Evolutionary conservation across 2,329 filamentous ascomycete genomes (phyloP).

Genomic region (Alternaria viburni): DNA sequence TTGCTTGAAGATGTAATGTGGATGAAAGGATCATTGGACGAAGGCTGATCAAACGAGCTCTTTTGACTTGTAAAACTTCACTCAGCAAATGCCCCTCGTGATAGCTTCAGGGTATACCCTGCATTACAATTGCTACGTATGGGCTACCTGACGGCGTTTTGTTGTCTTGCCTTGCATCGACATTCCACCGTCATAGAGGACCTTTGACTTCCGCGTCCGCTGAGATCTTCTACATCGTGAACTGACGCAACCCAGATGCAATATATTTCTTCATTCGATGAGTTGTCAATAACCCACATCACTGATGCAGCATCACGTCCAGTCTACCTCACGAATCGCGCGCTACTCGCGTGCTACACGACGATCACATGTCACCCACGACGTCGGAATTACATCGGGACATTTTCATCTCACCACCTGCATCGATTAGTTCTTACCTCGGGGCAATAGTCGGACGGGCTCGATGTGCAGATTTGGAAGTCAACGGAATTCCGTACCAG

Average conservation of each 20-base stretch:
- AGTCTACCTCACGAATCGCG: background rate
- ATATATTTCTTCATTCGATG: background rate
- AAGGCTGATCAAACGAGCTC: too few species aligned
- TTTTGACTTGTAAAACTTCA: too few species aligned
- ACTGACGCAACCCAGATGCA: background rate
- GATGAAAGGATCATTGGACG: background rate
- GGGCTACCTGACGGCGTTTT: background rate
- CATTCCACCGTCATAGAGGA: background rate
- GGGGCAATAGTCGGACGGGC: background rate
- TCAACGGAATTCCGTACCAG: background rate
- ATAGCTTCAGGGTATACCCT: too few species aligned
- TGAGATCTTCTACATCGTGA: background rate
- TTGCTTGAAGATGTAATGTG: background rate
- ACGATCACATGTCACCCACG: slow-evolving; percentile 4
- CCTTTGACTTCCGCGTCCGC: too few species aligned
- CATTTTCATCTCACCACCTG: background rate
- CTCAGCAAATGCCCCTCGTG: too few species aligned
- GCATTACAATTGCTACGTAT: too few species aligned
- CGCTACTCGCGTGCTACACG: background rate
- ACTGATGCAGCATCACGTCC: background rate
- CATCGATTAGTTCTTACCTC: background rate
- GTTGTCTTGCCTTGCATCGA: background rate
- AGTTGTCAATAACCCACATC: background rate
- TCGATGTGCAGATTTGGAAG: background rate
- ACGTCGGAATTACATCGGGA: background rate